phyloP scores from a whole-genome alignment of 495 filamentous ascomycete species.

The Sabuloglossum arenarium region DNA sequence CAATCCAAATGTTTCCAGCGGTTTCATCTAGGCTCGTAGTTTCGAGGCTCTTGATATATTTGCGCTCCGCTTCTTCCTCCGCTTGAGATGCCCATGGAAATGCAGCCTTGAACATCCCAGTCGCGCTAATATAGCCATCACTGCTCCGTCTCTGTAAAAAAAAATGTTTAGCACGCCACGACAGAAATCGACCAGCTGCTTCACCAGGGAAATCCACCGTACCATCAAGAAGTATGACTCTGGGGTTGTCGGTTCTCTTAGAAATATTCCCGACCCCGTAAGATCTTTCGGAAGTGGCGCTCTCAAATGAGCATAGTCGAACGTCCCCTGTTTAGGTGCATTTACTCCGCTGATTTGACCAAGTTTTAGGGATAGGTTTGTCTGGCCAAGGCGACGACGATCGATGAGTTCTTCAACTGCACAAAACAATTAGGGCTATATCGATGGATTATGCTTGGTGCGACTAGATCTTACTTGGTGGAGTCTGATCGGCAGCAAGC shows the following conservation, averaged over 20 bases:
- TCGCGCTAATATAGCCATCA: constrained; percentile 87
- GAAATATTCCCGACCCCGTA: constrained; percentile 75
- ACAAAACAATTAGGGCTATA: constrained; percentile 11
- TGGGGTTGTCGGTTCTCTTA: constrained; percentile 33
- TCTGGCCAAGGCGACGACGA: constrained; percentile 78
- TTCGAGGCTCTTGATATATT: constrained; percentile 55
- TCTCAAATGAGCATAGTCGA: constrained; percentile 90
- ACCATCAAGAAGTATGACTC: constrained; percentile 94
- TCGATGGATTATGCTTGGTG: constrained; percentile 1
- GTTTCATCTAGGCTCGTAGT: constrained; percentile 77
- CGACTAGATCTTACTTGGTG: constrained; percentile 29
- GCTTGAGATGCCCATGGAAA: constrained; percentile 76
- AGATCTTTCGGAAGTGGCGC: constrained; percentile 78
- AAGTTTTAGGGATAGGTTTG: constrained; percentile 64
- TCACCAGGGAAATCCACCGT: constrained; percentile 12
- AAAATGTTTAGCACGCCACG: background rate
- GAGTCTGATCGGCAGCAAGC: constrained; percentile 48
- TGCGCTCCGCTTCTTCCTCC: constrained; percentile 75
- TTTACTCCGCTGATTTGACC: constrained; percentile 40
- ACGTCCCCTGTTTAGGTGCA: constrained; percentile 49
- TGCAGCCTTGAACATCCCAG: constrained; percentile 98
- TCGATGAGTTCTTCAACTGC: constrained; percentile 65
- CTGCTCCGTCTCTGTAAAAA: constrained; percentile 53
- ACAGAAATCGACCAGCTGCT: background rate
- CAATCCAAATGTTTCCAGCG: constrained; percentile 92